Evolutionary conservation across 768 basidiomycete species (phyloP).

Genomic region (Dioszegia hungarica): DNA sequence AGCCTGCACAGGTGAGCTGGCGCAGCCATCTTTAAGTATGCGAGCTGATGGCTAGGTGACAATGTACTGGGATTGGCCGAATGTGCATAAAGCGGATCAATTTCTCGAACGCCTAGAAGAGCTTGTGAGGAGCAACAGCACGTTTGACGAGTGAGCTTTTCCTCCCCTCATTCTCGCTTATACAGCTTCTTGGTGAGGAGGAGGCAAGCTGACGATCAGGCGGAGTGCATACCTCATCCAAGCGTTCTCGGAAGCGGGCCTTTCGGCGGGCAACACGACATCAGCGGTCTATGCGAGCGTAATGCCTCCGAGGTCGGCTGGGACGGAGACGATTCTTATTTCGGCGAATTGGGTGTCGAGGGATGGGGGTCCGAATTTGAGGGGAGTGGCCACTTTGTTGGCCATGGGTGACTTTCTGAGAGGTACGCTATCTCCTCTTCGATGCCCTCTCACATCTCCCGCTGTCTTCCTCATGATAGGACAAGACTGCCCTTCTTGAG

Average conservation of each 20-base stretch:
- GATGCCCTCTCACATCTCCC: too few species aligned
- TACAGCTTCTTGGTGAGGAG: neutral
- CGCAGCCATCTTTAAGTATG: neutral
- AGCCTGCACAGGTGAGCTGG: conserved; percentile 71
- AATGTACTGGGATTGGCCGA: conserved; percentile 84
- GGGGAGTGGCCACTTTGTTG: conserved; percentile 80
- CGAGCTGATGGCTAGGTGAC: conserved; percentile 63
- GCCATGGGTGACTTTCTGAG: conserved; percentile 78
- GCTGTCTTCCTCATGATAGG: too few species aligned
- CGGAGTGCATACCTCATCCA: conserved; percentile 60
- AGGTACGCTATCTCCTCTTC: conserved; percentile 53
- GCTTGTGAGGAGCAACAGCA: conserved; percentile 66
- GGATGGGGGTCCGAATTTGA: conserved; percentile 58
- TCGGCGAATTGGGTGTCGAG: conserved; percentile 83
- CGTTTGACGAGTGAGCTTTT: conserved; percentile 64
- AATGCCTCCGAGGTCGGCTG: conserved; percentile 82
- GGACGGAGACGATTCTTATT: conserved; percentile 84
- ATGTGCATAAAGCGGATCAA: conserved; percentile 80
- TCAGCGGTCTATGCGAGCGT: conserved; percentile 76
- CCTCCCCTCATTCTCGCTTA: neutral
- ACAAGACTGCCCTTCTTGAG: neutral
- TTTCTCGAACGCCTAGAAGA: conserved; percentile 67
- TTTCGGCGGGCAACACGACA: conserved; percentile 61
- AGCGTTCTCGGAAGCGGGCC: conserved; percentile 70
- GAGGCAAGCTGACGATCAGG: conserved; percentile 50